These are phyloP conservation scores for Plenodomus tracheiphilus DNA, from an alignment of 2,329 filamentous ascomycete species.

Conservation along the genomic window DNA sequence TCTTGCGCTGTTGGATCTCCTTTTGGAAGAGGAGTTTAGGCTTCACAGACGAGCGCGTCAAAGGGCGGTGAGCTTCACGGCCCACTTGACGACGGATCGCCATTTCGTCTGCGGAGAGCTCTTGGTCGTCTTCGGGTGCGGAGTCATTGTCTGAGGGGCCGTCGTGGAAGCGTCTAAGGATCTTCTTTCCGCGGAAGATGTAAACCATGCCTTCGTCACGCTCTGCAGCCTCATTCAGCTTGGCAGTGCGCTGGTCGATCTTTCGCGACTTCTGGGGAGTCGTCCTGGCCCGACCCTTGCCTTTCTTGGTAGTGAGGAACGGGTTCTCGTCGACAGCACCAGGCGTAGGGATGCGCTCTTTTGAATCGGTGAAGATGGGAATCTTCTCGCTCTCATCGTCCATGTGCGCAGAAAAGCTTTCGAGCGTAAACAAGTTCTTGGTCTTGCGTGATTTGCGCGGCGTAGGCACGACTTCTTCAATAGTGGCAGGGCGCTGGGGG, in stretches of 20 bases:
- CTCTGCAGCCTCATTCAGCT: conserved; percentile 65
- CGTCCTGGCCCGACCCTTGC: conserved; percentile 51
- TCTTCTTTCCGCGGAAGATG: conserved; percentile 78
- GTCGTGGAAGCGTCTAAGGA: conserved; percentile 70
- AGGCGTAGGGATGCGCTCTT: conserved; percentile 71
- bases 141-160: conserved; percentile 40
- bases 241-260: conserved; percentile 60
- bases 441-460: conserved; percentile 61
- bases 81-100: conserved; percentile 44
- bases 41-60: conserved; percentile 71
- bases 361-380: conserved; percentile 75
- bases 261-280: conserved; percentile 53
- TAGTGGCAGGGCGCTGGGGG: conserved; percentile 64
- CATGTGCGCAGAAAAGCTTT: conserved; percentile 52
- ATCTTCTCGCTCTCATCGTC: conserved; percentile 58
- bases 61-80: conserved; percentile 48
- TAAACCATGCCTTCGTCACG: conserved; percentile 75
- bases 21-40: conserved; percentile 72
- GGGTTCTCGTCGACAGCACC: conserved; percentile 72
- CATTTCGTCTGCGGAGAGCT: conserved; percentile 46
- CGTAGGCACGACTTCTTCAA: conserved; percentile 62
- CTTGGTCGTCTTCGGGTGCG: conserved; percentile 31
- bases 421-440: conserved; percentile 52
- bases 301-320: conserved; percentile 63
- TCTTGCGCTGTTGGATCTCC: conserved; percentile 50